Evolutionary conservation across 148 eudicot genomes (phyloP).

Genomic region (Hydrangea macrophylla): DNA sequence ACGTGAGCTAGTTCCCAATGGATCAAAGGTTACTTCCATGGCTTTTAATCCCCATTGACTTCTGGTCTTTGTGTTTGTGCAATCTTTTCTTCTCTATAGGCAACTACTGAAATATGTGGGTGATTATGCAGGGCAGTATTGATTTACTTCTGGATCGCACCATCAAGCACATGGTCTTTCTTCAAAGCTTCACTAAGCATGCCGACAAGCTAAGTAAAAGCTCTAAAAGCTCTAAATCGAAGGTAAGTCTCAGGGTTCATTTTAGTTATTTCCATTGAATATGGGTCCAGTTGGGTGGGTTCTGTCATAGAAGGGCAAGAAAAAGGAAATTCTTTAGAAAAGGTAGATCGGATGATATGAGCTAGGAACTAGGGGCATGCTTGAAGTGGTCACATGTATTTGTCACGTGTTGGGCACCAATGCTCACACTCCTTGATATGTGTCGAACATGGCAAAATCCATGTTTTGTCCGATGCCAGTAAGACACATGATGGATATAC

Average conservation of each 20-base stretch:
- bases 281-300: background rate
- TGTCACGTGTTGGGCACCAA: no score
- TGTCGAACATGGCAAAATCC: no score
- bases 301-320: background rate
- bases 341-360: background rate
- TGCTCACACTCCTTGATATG: no score
- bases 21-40: slow-evolving; percentile 64
- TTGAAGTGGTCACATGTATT: no score
- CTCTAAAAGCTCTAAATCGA: slow-evolving; percentile 50
- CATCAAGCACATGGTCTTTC: slow-evolving; percentile 86
- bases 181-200: slow-evolving; percentile 77
- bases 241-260: slow-evolving; percentile 37
- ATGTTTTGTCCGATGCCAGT: no score
- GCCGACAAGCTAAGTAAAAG: slow-evolving; percentile 66
- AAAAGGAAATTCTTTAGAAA: background rate
- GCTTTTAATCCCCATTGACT: background rate
- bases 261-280: slow-evolving; percentile 11
- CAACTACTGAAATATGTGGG: slow-evolving; percentile 23
- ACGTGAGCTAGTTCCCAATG: slow-evolving; percentile 83
- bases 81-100: background rate
- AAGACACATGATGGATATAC: no score
- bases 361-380: background rate
- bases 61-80: background rate
- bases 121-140: slow-evolving; percentile 76
- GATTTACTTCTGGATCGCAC: slow-evolving; percentile 91